Conservation (phyloP, 2,329 filamentous ascomycete species). For the Aureobasidium sp. region DNA sequence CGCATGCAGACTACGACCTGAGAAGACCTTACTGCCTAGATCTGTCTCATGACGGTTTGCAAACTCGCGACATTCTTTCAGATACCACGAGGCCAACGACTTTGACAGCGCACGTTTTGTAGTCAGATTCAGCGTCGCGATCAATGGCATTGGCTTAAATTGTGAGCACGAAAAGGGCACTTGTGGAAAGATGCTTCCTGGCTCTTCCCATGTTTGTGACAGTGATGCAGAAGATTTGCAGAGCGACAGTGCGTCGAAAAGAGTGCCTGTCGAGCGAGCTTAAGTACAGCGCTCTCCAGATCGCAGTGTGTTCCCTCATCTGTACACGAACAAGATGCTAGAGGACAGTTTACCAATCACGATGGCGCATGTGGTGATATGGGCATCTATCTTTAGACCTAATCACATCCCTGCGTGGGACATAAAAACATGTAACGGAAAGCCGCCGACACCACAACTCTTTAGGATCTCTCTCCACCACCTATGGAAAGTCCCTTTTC, state of each 20-base stretch:
- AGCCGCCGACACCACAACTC: no score
- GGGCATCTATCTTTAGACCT: no score
- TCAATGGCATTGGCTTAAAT: not conserved
- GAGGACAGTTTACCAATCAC: not conserved
- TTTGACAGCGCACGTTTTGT: not conserved
- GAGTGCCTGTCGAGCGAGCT: constrained; percentile 4
- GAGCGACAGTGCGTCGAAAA: not conserved
- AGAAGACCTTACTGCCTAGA: not conserved
- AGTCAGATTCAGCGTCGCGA: not conserved
- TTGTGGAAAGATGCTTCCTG: not conserved
- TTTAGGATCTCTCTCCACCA: no score
- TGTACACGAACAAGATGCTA: constrained; percentile 1
- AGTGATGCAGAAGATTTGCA: not conserved
- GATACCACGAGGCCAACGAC: not conserved
- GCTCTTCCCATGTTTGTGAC: not conserved
- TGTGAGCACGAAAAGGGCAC: not conserved
- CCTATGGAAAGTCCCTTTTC: no score
- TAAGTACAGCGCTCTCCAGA: not conserved
- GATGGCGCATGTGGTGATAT: no score
- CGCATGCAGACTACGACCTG: not conserved
- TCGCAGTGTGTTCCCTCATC: not conserved
- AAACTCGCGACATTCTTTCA: not conserved
- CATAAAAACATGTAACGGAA: no score
- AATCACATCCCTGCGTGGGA: no score
- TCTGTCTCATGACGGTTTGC: not conserved